Evolutionary conservation across 2,329 filamentous ascomycete genomes (phyloP).

Genomic region (Alternaria solani): DNA sequence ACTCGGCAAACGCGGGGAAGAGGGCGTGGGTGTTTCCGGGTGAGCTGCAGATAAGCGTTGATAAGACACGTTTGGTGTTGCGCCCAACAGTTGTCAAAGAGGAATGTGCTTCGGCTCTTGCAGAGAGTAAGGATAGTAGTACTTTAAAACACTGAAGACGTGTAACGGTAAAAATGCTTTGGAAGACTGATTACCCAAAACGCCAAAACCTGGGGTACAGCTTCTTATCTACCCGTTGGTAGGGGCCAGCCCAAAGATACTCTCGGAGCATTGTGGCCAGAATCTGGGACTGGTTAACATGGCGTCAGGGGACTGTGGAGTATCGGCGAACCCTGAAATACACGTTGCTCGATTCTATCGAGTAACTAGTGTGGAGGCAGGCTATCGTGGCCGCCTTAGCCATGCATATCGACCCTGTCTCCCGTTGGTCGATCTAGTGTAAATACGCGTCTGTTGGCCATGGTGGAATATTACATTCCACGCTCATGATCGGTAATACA

Average conservation of each 20-base stretch:
- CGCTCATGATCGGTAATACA: background rate
- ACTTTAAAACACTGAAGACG: background rate
- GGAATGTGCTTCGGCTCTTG: conserved; percentile 1
- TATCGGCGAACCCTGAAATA: conserved; percentile 21
- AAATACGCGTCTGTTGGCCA: conserved; percentile 10
- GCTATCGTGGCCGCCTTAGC: conserved; percentile 38
- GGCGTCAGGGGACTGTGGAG: conserved; percentile 30
- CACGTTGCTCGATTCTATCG: conserved; percentile 48
- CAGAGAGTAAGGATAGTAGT: background rate
- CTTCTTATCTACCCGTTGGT: conserved; percentile 44
- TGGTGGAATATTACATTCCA: background rate
- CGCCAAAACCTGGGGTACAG: conserved; percentile 48
- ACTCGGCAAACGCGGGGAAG: conserved; percentile 36
- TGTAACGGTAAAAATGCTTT: conserved; percentile 12
- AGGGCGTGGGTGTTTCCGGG: conserved; percentile 24
- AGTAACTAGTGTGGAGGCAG: conserved; percentile 27
- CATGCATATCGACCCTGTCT: conserved; percentile 24
- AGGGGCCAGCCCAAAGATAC: conserved; percentile 22
- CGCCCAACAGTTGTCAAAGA: conserved; percentile 20
- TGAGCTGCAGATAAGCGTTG: conserved; percentile 45
- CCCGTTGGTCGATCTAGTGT: conserved; percentile 24
- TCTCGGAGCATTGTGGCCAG: conserved; percentile 12
- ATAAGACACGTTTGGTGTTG: conserved; percentile 38
- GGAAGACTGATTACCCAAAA: conserved; percentile 20
- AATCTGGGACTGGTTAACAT: conserved; percentile 26